Conservation (phyloP, 1,284 basidiomycete genomes). For the Bjerkandera adusta region DNA sequence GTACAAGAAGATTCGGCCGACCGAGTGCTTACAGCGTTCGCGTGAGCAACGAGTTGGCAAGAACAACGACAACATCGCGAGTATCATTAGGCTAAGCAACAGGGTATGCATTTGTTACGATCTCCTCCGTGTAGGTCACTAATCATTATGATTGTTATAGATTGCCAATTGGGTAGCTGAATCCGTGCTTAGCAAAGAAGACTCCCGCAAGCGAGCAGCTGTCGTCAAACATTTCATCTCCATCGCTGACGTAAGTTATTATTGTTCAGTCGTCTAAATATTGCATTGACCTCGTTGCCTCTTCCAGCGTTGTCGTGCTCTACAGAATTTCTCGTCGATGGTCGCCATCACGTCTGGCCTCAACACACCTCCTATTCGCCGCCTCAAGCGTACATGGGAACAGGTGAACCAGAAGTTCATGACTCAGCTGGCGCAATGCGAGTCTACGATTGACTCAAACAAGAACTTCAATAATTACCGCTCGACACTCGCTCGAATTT, state of each 20-base stretch:
- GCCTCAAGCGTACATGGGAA: conserved; percentile 95
- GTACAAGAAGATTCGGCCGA: conserved; percentile 87
- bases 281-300: background rate
- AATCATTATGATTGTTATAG: conserved; percentile 33
- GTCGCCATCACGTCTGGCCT: conserved; percentile 95
- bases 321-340: conserved; percentile 97
- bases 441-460: conserved; percentile 83
- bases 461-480: conserved; percentile 96
- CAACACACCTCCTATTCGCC: conserved; percentile 91
- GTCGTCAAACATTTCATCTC: conserved; percentile 91
- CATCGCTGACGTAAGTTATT: conserved; percentile 75
- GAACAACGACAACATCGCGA: conserved; percentile 80
- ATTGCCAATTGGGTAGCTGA: conserved; percentile 96
- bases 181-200: conserved; percentile 81
- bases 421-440: conserved; percentile 65
- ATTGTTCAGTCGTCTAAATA: background rate
- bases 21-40: conserved; percentile 87
- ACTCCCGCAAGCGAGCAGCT: conserved; percentile 80
- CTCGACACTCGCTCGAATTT: conserved; percentile 79
- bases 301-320: conserved; percentile 78
- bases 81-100: conserved; percentile 91
- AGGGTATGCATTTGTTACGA: conserved; percentile 49
- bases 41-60: conserved; percentile 70
- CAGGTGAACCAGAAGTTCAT: conserved; percentile 76
- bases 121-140: background rate